Conservation (phyloP, 73 alveolate genomes). For the Paramecium bursaria region DNA sequence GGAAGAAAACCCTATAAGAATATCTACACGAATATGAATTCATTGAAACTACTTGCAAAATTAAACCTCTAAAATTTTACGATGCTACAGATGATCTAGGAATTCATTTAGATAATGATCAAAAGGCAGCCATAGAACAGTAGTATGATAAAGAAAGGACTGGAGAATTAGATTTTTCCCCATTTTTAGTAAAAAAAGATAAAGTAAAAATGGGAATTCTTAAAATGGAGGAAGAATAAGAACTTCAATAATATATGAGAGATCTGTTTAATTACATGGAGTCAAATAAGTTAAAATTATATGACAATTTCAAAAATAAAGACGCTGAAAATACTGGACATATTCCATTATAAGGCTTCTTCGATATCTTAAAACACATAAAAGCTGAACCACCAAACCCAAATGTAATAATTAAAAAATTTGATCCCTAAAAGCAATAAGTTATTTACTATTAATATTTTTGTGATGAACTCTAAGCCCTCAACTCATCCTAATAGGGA, state of each 20-base stretch:
- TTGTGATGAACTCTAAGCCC: conserved; percentile 8
- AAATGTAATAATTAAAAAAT: not conserved
- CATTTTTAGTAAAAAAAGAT: not conserved
- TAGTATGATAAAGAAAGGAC: not conserved
- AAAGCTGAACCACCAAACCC: no score
- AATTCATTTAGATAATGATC: not conserved
- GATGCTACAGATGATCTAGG: conserved; percentile 48
- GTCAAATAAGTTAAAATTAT: not conserved
- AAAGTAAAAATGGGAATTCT: conserved; percentile 8
- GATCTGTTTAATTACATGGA: not conserved
- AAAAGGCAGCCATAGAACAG: conserved; percentile 8
- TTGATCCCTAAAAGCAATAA: conserved; percentile 31
- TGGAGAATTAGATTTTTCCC: conserved; percentile 26
- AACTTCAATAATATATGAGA: not conserved
- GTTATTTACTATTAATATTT: conserved; percentile 21
- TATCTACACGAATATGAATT: not conserved
- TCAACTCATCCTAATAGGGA: not conserved
- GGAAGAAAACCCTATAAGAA: conserved; percentile 1
- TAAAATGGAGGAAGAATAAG: not conserved
- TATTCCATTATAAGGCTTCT: not conserved
- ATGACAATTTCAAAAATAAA: not conserved
- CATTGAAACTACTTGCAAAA: conserved; percentile 12
- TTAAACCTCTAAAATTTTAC: conserved; percentile 24
- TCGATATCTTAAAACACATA: no score
- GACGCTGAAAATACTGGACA: conserved; percentile 12